phyloP scores from a whole-genome alignment of 495 filamentous ascomycete species.

The Aspergillus asperescens region DNA sequence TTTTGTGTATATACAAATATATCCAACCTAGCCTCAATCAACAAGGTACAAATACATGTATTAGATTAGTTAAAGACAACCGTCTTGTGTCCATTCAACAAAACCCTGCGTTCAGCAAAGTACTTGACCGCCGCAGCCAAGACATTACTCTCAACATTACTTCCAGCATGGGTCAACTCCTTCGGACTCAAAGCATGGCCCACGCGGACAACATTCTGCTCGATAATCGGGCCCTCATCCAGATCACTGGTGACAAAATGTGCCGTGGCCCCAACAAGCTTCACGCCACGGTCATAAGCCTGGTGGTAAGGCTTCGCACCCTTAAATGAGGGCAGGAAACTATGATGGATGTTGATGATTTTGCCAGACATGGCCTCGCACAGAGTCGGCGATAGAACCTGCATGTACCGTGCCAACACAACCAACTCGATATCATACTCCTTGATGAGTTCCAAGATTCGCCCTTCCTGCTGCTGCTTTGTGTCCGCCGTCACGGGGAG shows the following conservation, averaged over 20 bases:
- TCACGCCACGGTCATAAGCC: conserved; percentile 70
- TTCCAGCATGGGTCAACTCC: conserved; percentile 64
- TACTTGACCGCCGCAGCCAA: conserved; percentile 68
- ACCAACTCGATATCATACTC: conserved; percentile 64
- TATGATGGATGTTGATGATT: conserved; percentile 82
- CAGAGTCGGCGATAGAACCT: conserved; percentile 66
- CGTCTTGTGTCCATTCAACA: conserved; percentile 68
- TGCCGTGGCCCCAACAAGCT: conserved; percentile 73
- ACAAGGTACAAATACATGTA: background rate
- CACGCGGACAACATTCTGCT: conserved; percentile 66
- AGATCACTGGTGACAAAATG: conserved; percentile 73
- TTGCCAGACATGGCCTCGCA: conserved; percentile 66
- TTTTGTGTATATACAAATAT: conserved; percentile 2
- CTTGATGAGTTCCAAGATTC: conserved; percentile 58
- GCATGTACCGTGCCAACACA: conserved; percentile 77
- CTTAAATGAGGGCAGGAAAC: conserved; percentile 74
- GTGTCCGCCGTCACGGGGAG: conserved; percentile 66
- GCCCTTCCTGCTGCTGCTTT: conserved; percentile 60
- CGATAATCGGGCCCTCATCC: conserved; percentile 74
- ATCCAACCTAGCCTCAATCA: conserved; percentile 6
- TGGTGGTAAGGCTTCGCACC: conserved; percentile 79
- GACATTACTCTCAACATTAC: conserved; percentile 70
- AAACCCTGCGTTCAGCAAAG: conserved; percentile 63
- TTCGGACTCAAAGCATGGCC: conserved; percentile 66
- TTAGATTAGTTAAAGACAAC: conserved; percentile 57